A percentile compares a stretch with the other conserved stretches of the same genome.
These are phyloP conservation scores for Polytolypa hystricis DNA, from an alignment of 2,329 filamentous ascomycete species.

Conservation along the genomic window DNA sequence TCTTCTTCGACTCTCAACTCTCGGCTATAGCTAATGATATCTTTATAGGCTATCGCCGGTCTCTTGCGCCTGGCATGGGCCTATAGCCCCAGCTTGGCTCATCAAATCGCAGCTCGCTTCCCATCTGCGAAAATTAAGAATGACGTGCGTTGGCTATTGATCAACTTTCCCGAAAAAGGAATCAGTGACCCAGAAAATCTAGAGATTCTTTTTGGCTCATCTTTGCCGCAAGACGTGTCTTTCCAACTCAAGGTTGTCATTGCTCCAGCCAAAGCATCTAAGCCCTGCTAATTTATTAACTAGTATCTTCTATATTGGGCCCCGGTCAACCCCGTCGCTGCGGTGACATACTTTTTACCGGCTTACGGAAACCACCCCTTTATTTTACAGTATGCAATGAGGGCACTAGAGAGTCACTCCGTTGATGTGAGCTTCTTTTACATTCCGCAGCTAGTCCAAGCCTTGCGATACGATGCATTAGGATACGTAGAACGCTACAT, in stretches of 20 bases:
- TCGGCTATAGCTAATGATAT: slow-evolving; percentile 8
- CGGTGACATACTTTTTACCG: slow-evolving; percentile 86
- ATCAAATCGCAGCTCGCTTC: slow-evolving; percentile 73
- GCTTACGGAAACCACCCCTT: slow-evolving; percentile 85
- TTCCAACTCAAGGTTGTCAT: slow-evolving; percentile 61
- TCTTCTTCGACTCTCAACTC: background rate
- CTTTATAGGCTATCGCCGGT: slow-evolving; percentile 43
- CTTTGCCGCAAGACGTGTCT: slow-evolving; percentile 66
- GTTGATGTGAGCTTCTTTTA: slow-evolving; percentile 99
- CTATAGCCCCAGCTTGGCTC: slow-evolving; percentile 74
- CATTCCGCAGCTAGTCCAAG: slow-evolving; percentile 95
- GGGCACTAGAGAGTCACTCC: slow-evolving; percentile 82
- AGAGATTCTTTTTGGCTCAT: slow-evolving; percentile 65
- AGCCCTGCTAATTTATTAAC: slow-evolving; percentile 18
- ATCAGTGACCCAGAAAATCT: slow-evolving; percentile 72
- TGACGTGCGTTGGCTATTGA: slow-evolving; percentile 67
- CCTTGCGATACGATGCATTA: slow-evolving; percentile 79
- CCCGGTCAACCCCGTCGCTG: slow-evolving; percentile 82
- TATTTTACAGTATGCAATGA: slow-evolving; percentile 92
- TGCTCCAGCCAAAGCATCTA: background rate
- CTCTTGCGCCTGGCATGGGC: slow-evolving; percentile 76
- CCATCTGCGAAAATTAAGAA: slow-evolving; percentile 59
- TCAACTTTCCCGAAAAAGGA: slow-evolving; percentile 75
- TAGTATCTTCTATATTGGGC: slow-evolving; percentile 89
- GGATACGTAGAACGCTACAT: slow-evolving; percentile 97